phyloP scores from a whole-genome alignment of 2,329 filamentous ascomycete species.

The Thielaviopsis populi region DNA sequence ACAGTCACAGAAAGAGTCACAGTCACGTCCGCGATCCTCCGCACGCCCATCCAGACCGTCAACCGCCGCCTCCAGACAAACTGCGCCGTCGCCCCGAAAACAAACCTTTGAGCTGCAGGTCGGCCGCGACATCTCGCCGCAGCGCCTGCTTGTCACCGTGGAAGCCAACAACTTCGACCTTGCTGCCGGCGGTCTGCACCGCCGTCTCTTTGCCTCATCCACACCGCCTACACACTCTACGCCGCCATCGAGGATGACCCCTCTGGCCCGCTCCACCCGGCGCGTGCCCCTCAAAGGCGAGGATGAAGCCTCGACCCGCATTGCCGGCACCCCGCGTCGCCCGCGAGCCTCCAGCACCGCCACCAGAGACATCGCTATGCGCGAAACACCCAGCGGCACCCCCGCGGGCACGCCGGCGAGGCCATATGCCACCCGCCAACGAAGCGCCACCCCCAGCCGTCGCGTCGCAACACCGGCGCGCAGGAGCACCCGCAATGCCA shows the following conservation, averaged over 20 bases:
- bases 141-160: conserved; percentile 40
- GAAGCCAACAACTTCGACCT: conserved; percentile 32
- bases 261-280: conserved; percentile 2
- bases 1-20: neutral
- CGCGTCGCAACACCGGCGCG: neutral
- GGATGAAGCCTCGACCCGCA: conserved; percentile 5
- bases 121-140: conserved; percentile 34
- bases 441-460: conserved; percentile 2
- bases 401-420: neutral
- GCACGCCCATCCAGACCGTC: neutral
- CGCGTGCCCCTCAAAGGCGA: conserved; percentile 15
- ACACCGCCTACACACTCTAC: conserved; percentile 21
- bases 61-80: neutral
- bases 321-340: conserved; percentile 10
- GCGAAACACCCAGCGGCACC: neutral
- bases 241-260: neutral
- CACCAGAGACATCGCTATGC: neutral
- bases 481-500: neutral
- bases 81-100: conserved; percentile 34
- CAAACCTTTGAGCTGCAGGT: conserved; percentile 43
- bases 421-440: neutral
- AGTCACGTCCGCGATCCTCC: neutral
- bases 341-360: neutral
- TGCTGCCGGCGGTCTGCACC: conserved; percentile 23
- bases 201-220: conserved; percentile 30